phyloP scores from a whole-genome alignment of 805 yeast genomes.

The Komagataella populi region DNA sequence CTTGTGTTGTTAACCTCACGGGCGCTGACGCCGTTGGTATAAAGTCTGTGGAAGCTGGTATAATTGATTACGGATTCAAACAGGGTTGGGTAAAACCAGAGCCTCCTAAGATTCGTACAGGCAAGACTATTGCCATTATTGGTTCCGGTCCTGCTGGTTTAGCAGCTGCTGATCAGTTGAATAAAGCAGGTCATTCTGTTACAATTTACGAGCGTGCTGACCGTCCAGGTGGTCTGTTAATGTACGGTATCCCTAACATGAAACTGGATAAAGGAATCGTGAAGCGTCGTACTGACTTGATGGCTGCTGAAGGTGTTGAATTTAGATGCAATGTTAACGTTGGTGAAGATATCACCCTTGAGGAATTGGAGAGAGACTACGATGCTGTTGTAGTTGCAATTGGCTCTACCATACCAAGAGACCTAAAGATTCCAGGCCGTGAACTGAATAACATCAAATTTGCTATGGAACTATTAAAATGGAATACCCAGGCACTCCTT shows the following conservation, averaged over 20 bases:
- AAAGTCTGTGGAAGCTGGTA: slow-evolving; percentile 90
- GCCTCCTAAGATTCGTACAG: slow-evolving; percentile 72
- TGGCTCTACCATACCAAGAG: slow-evolving; percentile 95
- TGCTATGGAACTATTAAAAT: slow-evolving; percentile 85
- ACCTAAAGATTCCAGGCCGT: slow-evolving; percentile 88
- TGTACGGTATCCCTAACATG: slow-evolving; percentile 99
- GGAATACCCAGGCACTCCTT: slow-evolving; percentile 83
- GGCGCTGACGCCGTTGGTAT: slow-evolving; percentile 94
- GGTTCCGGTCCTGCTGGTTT: slow-evolving; percentile 98
- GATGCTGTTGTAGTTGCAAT: slow-evolving; percentile 88
- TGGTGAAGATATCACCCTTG: slow-evolving; percentile 71
- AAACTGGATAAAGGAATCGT: slow-evolving; percentile 88
- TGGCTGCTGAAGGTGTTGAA: slow-evolving; percentile 81
- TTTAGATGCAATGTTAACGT: slow-evolving; percentile 68
- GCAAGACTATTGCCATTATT: slow-evolving; percentile 70
- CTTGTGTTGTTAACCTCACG: slow-evolving; percentile 74
- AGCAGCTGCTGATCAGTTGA: slow-evolving; percentile 93
- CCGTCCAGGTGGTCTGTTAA: slow-evolving; percentile 91
- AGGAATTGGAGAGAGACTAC: slow-evolving; percentile 43
- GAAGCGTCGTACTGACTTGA: slow-evolving; percentile 81
- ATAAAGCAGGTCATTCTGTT: slow-evolving; percentile 88
- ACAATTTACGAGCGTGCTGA: slow-evolving; percentile 90
- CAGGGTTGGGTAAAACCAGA: slow-evolving; percentile 91
- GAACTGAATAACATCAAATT: slow-evolving; percentile 78
- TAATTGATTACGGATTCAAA: slow-evolving; percentile 90